Base-by-base conservation (phyloP, 2,329 filamentous ascomycete genomes). In the Neofusicoccum parvum region DNA sequence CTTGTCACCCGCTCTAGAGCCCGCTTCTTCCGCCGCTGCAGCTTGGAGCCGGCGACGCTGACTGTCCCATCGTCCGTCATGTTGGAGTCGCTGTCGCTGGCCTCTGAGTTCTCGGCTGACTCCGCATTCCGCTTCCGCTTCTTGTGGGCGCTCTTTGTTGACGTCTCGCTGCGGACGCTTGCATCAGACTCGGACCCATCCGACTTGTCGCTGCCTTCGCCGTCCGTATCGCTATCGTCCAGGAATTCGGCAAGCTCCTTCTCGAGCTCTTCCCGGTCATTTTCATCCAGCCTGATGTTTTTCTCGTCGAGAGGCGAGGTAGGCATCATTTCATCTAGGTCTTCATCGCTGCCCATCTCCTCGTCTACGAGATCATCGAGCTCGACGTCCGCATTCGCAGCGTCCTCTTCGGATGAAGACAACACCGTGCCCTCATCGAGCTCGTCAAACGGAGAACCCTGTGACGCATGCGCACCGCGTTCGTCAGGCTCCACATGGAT, bases 211-310 rank as follows among this genome's bases (percentile, higher is more conserved):
- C 71, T 74, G 5, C 73, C 76, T 58, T 77, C 75, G 70, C 78
- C 69, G 59, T 76, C 76, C 7, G 76, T 76, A 2, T 65, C 64
- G 46, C 80, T 83, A 32, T 83, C 85, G 10, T 82, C 85, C 66
- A 93, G 78, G 69, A 94, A 92, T 63, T 91, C 90, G 27, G 85
- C 86, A n/a, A 94, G 80, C 72, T 94, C 91, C 66, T 89, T 87
- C 69, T 92, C 87, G 46, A 65, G 37, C 48, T 60, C 54, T 23
- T 65, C 54, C 27, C 64, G 39, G 23, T 65, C 3, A 78, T 79
- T 65, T 80, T 78, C 49, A 80, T 78, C n/a, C 79, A 77, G 37
- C 79, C 80, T 43, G 77, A 69, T 53, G 10, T 67, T 43, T 7
- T 43, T 50, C 32, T 66, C 51, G 14, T 49, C 64, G 4, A 67